Percentiles rank a stretch among this genome's conserved stretches.
phyloP scores from a whole-genome alignment of 495 filamentous ascomycete genomes.

The Thozetella sp. region DNA sequence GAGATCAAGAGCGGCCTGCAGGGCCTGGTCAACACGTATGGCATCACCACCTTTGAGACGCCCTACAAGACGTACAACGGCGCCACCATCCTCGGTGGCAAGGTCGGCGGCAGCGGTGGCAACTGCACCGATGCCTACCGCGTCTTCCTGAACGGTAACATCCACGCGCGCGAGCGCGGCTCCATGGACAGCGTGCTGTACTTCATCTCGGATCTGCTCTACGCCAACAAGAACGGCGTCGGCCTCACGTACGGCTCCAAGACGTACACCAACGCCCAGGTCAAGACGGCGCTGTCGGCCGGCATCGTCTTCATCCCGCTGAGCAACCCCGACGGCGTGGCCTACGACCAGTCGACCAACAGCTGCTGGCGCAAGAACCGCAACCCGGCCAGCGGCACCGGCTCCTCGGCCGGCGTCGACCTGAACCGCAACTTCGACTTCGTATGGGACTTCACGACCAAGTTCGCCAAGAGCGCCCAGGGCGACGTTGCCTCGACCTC shows the following conservation, averaged over 20 bases:
- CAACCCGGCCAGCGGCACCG: constrained; percentile 20
- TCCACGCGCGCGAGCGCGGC: constrained; percentile 39
- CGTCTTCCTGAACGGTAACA: constrained; percentile 29
- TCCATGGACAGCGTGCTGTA: constrained; percentile 32
- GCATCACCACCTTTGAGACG: constrained; percentile 22
- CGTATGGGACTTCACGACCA: constrained; percentile 30
- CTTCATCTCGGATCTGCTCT: constrained; percentile 36
- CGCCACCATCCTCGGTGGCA: constrained; percentile 17
- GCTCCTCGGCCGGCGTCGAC: constrained; percentile 29
- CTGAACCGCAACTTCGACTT: constrained; percentile 43
- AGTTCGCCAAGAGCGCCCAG: constrained; percentile 25
- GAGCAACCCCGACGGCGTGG: constrained; percentile 41
- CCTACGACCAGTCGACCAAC: constrained; percentile 31
- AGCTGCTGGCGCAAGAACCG: constrained; percentile 44
- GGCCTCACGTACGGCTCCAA: constrained; percentile 40
- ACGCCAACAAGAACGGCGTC: constrained; percentile 28
- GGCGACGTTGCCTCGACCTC: constrained; percentile 23
- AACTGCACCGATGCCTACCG: constrained; percentile 19
- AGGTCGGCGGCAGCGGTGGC: constrained; percentile 19
- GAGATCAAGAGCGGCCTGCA: constrained; percentile 32
- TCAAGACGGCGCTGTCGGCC: constrained; percentile 29
- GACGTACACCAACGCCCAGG: constrained; percentile 36
- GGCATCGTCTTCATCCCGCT: constrained; percentile 40
- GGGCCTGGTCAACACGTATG: constrained; percentile 27
- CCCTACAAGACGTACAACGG: constrained; percentile 34